Conservation (phyloP, 495 filamentous ascomycete genomes). For the Trichoderma orchidacearum region DNA sequence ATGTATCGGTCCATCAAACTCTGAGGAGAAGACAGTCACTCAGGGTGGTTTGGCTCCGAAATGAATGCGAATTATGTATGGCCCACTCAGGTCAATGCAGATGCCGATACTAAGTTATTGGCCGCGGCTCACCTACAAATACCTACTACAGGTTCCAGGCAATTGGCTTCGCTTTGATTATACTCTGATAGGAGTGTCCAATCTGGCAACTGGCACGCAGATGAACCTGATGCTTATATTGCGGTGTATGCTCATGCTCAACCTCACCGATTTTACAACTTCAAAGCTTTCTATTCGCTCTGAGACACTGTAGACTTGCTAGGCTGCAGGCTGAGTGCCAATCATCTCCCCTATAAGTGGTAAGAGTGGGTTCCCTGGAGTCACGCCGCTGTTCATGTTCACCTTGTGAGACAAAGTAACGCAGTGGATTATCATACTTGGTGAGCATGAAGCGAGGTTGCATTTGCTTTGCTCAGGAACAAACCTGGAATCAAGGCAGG, state of each 20-base stretch:
- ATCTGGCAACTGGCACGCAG: not conserved
- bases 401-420: not conserved
- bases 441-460: no score
- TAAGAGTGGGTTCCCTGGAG: not conserved
- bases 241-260: not conserved
- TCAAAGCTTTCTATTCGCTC: not conserved
- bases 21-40: no score
- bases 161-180: not conserved
- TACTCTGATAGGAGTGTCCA: no score
- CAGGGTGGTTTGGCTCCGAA: no score
- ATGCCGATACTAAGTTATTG: not conserved
- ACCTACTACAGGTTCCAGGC: not conserved
- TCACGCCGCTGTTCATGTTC: not conserved
- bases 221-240: not conserved
- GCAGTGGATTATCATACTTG: no score
- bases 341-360: not conserved
- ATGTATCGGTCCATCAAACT: not conserved
- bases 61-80: no score
- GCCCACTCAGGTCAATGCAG: not conserved
- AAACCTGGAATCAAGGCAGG: not conserved
- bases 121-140: no score
- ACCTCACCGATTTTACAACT: not conserved
- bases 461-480: not conserved
- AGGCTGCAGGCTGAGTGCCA: not conserved
- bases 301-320: not conserved